Evolutionary conservation across 106 monocot species (phyloP), one percentile per base, ranked within the genome.

Genomic region (Dendrobium officinale): DNA sequence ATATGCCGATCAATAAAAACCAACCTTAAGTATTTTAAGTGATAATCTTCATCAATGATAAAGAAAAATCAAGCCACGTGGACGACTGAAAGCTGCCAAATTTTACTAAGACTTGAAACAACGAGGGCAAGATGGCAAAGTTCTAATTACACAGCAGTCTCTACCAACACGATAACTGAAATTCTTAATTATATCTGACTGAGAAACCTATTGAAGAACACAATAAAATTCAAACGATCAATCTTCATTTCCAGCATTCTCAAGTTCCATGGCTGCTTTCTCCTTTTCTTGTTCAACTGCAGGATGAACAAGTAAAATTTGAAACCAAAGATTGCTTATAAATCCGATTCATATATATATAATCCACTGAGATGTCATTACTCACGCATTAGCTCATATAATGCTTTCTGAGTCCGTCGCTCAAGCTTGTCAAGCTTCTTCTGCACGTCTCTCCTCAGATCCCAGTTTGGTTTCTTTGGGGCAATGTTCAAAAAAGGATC

Each of bases 381-480:
- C 11, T 81, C 66, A 98, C 98, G 79, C 80, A 86, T 87, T 43
- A 95, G 81, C 81, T 93, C 81, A 74, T 88, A 90, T 75, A 99
- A 56, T 26, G 99, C 93, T 86, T 93, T 99, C 86, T 90, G 89
- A 20, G 99, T 99, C 78, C 99, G 93, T 81, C 85, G 93, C 68
- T 99, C 95, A 27, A 99, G 95, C 75, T 99, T 99, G 76, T 99
- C 95, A 17, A 99, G 93, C 83, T 78, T 95, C 85, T 95, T 95
- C 75, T 99, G 95, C 79, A 99, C 93, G 78, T 95, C 95, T 75
- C 99, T 86, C 43, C 89, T 78, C 10, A 99, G 90, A 80, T 99
- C 99, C 95, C 99, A 99, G 79, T 99, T 95, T n/a, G 99, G 99
- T 75, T 99, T 99, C 88, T 93, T 99, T 68, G 99, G 99, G 42